Evolutionary conservation across 306 rosid species (phyloP).

Genomic region (Rosa rugosa): DNA sequence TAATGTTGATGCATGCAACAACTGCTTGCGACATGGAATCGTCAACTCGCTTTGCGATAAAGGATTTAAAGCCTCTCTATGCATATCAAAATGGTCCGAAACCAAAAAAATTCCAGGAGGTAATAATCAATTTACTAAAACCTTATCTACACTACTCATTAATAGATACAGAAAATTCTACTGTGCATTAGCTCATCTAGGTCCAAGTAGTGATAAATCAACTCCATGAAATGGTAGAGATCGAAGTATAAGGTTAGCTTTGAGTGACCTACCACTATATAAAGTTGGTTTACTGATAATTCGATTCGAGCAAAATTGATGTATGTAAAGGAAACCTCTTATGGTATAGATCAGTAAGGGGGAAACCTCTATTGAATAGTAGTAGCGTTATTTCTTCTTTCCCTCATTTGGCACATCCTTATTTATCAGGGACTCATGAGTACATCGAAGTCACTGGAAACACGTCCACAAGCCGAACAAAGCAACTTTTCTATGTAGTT

Average conservation of each 20-base stretch:
- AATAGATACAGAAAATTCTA: no score
- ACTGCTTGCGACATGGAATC: constrained; percentile 46
- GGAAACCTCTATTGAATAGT: no score
- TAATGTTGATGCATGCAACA: constrained; percentile 30
- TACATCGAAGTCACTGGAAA: constrained; percentile 26
- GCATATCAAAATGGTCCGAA: constrained; percentile 55
- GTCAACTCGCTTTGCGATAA: constrained; percentile 39
- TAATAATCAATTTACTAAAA: constrained; percentile 2
- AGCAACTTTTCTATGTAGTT: constrained; percentile 17
- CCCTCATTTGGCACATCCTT: background rate
- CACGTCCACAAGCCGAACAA: constrained; percentile 2
- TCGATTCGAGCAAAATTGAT: no score
- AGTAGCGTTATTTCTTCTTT: background rate
- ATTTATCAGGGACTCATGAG: constrained; percentile 24
- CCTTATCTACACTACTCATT: background rate
- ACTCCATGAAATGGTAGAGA: no score
- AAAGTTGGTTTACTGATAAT: no score
- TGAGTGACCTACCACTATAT: no score
- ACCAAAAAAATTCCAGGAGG: constrained; percentile 53
- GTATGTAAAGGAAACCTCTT: no score
- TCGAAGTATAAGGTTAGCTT: no score
- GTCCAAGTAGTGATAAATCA: no score
- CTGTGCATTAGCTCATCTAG: no score
- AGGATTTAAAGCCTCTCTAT: constrained; percentile 49
- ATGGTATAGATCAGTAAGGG: no score